Base-by-base conservation (phyloP, 2,329 filamentous ascomycete genomes). In the Ceratocystis huliohia region DNA sequence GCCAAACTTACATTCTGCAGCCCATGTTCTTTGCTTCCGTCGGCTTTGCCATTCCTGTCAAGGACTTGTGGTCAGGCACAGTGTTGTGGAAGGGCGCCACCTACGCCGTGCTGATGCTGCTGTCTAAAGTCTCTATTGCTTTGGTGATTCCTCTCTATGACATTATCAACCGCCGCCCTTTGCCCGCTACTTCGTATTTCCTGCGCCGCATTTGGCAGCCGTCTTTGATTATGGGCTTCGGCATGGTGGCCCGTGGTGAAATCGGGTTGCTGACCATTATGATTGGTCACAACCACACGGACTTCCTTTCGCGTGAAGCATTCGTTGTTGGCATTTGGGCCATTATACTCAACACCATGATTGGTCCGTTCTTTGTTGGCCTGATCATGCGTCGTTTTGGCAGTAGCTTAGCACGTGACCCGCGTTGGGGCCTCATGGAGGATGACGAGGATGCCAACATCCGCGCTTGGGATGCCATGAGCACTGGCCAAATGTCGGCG, bases 201-300 rank as follows among this genome's bases (percentile, higher is more conserved):
- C 46, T 67, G 17, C 59, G 53, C 22, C 0, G 74, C 83, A 66
- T 68, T 48, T 69, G 69, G 2, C 82, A 84, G 67, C 82, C 83
- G 0, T 76, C 81, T 1, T 74, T 78, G 0, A 80, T 87, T 10
- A 73, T 86, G 5, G 81, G 81, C 4, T 73, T 79, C 48, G 83
- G 82, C 3, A 85, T 86, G 82, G 79, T 83, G 0, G 79, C 83
- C 0, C 76, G 83, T 30, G 83, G 83, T 3, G 84, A 86, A 70
- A 82, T 86, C 33, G 83, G 83, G 0, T 84, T 85, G 68, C 73
- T 86, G 45, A 84, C 86, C 69, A 70, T 72, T 28, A 70, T 71
- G 64, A 67, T 72, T 28, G 71, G 71, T 17, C 69, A 70, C 61
- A 72, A 72, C 63, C 66, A 71, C 45, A 71, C 71, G 13, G 79